Evolutionary conservation across 2,329 filamentous ascomycete genomes (phyloP), one percentile per base, ranked within the genome.

Genomic region (Tothia fuscella): DNA sequence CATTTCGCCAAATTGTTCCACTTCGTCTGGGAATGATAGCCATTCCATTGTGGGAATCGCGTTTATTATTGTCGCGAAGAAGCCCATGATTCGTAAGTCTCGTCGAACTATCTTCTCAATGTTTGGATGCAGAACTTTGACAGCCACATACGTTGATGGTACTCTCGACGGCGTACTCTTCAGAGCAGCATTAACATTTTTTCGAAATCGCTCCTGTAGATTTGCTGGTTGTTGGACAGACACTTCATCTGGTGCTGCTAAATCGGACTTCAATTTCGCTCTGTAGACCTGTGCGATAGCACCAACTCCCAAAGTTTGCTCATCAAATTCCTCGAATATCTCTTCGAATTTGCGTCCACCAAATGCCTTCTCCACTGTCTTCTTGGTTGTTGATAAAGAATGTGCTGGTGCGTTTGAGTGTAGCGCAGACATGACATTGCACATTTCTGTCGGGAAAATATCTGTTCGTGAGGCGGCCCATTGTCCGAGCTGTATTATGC

Each of bases 241-340:
- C 16, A 65, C 57, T 35, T 78, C 70, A 36, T 74, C 73, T 0
- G 76, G 73, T 1, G 70, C 72, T 5, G 82, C 78, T 40, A 96
- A 65, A 50, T 83, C 79, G 0, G 82, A 74, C 55, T 87, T 93
- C 34, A 98, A 64, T 59, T 87, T 95, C 1, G 91, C 91, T 57
- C 86, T 93, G 71, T 98, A 98, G 3, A 96, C 91, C 59, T 98
- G 91, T 0, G 91, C 91, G 52, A 98, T 96, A 22, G 91, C 91
- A 9, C 91, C 91, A 1, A 96, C 89, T 1, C 91, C 91, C 0
- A 98, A 66, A 0, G 91, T 91, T 50, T 70, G 77, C 61, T 93
- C 84, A 21, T 95, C 72, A 50, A 98, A 98, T 57, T 96, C 91
- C 22, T 93, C 85, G 52, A 98, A 98, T 46, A 98, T 95, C 4